Conservation (phyloP, 257 asterid species). For the Solanum appendiculatum region DNA sequence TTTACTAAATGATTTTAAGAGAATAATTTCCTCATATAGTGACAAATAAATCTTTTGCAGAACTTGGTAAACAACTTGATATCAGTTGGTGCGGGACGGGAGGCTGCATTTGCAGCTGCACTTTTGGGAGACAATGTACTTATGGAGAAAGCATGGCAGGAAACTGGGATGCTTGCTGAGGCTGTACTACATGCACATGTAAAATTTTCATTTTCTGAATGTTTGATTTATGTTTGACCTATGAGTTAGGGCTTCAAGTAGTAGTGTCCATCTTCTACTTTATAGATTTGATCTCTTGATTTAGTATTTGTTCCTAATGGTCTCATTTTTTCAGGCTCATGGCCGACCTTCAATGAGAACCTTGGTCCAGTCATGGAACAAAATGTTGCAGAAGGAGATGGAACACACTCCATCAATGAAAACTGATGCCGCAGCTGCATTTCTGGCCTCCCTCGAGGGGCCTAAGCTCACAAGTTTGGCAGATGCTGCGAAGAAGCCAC, state of each 20-base stretch:
- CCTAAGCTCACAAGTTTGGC: conserved; percentile 88
- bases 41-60: conserved; percentile 29
- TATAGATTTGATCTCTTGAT: neutral
- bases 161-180: conserved; percentile 98
- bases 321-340: conserved; percentile 57
- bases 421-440: conserved; percentile 91
- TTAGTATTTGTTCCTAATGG: neutral
- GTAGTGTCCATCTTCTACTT: neutral
- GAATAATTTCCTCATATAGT: neutral
- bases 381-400: conserved; percentile 70
- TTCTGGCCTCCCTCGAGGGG: conserved; percentile 92
- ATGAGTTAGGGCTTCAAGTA: neutral
- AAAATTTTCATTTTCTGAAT: neutral
- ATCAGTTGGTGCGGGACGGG: conserved; percentile 89
- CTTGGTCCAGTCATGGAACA: conserved; percentile 94
- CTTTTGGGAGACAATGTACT: conserved; percentile 90
- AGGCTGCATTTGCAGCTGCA: conserved; percentile 97
- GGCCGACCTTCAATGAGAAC: conserved; percentile 83
- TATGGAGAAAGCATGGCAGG: conserved; percentile 98
- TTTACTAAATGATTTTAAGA: neutral
- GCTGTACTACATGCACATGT: conserved; percentile 97
- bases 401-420: conserved; percentile 64
- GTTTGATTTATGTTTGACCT: neutral
- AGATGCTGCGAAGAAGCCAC: conserved; percentile 94
- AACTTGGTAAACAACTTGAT: conserved; percentile 77